phyloP scores from a whole-genome alignment of 2,329 filamentous ascomycete species.

The Cladophialophora yegresii region DNA sequence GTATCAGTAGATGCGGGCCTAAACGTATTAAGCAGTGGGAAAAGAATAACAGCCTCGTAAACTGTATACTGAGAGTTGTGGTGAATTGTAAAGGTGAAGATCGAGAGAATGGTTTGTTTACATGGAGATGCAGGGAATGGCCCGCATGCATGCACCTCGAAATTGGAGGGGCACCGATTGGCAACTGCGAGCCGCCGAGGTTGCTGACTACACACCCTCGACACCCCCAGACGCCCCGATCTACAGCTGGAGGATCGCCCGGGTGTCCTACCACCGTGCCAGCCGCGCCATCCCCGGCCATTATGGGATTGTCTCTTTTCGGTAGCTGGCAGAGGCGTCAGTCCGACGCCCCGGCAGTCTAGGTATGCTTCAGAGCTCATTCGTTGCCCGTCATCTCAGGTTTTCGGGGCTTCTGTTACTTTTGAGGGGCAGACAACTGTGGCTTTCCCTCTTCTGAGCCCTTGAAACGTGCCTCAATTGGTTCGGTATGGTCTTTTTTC shows the following conservation, averaged over 20 bases:
- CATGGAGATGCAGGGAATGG: slow-evolving; percentile 8
- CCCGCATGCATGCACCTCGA: background rate
- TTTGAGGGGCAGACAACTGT: background rate
- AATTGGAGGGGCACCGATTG: slow-evolving; percentile 10
- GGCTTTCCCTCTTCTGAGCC: background rate
- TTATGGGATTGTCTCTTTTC: slow-evolving; percentile 3
- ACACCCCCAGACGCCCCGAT: background rate
- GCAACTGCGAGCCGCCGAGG: background rate
- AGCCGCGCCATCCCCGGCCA: too few relatives aligned
- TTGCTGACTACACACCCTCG: background rate
- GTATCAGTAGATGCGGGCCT: slow-evolving; percentile 8
- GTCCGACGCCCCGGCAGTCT: background rate
- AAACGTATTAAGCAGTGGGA: background rate
- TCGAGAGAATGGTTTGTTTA: slow-evolving; percentile 13
- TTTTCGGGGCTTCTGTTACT: background rate
- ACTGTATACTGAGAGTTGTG: slow-evolving; percentile 5
- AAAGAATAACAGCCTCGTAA: slow-evolving; percentile 3
- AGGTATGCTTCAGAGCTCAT: slow-evolving; percentile 1
- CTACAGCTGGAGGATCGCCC: background rate
- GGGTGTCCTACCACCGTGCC: too few relatives aligned
- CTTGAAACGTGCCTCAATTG: background rate
- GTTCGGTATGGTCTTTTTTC: background rate
- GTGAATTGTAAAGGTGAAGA: slow-evolving; percentile 5
- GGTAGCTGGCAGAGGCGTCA: slow-evolving; percentile 1
- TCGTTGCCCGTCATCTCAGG: background rate